phyloP scores from a whole-genome alignment of 2,329 filamentous ascomycete species.

The Verticillium klebahnii region DNA sequence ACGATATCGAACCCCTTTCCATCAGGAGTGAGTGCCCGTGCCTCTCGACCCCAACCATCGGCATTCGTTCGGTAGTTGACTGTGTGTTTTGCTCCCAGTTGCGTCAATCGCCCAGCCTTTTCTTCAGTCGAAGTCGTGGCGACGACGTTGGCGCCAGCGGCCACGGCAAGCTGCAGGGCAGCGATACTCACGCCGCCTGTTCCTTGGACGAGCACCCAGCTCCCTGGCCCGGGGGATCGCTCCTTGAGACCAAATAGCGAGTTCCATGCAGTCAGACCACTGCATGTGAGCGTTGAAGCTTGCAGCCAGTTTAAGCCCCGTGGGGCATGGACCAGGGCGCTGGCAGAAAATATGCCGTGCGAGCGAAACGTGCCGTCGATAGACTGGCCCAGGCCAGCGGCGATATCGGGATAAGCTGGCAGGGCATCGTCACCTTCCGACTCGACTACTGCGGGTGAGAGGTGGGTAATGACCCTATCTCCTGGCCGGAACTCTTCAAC shows the following conservation, averaged over 20 bases:
- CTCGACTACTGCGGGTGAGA: neutral
- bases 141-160: constrained; percentile 48
- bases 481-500: neutral
- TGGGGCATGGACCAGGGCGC: constrained; percentile 49
- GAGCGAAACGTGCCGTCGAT: constrained; percentile 54
- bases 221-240: constrained; percentile 28
- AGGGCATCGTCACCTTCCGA: neutral
- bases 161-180: constrained; percentile 31
- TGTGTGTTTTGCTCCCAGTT: constrained; percentile 51
- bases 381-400: constrained; percentile 50
- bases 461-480: constrained; percentile 1
- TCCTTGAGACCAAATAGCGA: constrained; percentile 41
- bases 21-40: constrained; percentile 40
- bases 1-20: constrained; percentile 56
- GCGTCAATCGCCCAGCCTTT: constrained; percentile 47
- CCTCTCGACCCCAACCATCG: constrained; percentile 53
- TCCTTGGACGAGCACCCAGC: constrained; percentile 31
- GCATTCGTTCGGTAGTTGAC: constrained; percentile 57
- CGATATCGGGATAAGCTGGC: constrained; percentile 7
- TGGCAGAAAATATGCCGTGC: constrained; percentile 53
- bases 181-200: constrained; percentile 34
- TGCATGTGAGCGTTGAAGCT: constrained; percentile 43
- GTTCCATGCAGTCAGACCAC: constrained; percentile 47
- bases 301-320: constrained; percentile 28
- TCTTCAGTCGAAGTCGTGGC: constrained; percentile 53